Conservation (phyloP, 2,329 filamentous ascomycete species). For the Paraphoma chrysanthemicola region DNA sequence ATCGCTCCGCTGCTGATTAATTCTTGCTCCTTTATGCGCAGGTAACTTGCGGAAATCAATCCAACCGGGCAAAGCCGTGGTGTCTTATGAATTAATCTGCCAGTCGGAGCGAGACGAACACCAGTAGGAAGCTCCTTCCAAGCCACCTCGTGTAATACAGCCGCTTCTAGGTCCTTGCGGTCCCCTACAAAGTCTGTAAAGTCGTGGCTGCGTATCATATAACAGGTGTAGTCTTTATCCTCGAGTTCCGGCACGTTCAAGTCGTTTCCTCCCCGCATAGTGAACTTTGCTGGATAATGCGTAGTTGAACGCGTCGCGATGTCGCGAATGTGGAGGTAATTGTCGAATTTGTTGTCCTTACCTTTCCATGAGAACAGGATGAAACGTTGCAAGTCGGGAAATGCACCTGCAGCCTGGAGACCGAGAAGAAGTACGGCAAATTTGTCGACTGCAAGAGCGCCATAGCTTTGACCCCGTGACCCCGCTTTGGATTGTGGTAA, state of each 20-base stretch:
- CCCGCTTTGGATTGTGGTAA: not conserved
- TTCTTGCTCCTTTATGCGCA: not conserved
- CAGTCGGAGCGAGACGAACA: not conserved
- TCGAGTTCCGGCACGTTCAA: not conserved
- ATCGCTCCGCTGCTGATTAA: not conserved
- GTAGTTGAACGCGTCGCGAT: constrained; percentile 2
- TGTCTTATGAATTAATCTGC: not conserved
- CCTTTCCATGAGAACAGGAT: not conserved
- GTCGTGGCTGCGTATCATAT: not conserved
- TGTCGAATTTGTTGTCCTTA: not conserved
- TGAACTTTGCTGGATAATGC: not conserved
- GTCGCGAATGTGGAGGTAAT: not conserved
- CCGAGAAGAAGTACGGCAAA: not conserved
- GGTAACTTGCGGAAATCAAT: not conserved
- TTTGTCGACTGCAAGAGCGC: not conserved
- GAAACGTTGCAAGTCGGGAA: constrained; percentile 5
- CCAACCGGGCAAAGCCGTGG: not conserved
- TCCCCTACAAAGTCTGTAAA: not conserved
- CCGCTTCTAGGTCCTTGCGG: not conserved
- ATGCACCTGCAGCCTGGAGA: not conserved
- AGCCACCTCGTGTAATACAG: not conserved
- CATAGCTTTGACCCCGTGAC: not conserved
- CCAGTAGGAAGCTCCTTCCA: not conserved
- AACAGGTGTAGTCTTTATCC: not conserved
- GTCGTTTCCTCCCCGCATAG: not conserved